phyloP scores from a whole-genome alignment of 1,139 yeast species.

The Nakaseomyces kungkrabaensis region DNA sequence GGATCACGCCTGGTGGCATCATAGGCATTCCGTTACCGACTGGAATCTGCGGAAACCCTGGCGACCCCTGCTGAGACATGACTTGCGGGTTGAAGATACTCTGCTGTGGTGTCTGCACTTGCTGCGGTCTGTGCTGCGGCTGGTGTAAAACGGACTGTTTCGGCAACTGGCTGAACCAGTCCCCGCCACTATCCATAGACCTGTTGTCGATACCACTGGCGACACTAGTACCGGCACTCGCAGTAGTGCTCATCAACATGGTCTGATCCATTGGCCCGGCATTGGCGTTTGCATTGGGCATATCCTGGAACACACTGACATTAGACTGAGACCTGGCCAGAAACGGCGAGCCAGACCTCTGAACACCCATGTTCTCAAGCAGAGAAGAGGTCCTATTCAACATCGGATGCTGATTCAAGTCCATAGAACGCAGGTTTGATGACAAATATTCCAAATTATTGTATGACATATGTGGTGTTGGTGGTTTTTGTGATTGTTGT shows the following conservation, averaged over 20 bases:
- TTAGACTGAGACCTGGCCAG: conserved; percentile 1
- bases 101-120: background rate
- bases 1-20: conserved; percentile 8
- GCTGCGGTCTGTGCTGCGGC: background rate
- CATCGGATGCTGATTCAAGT: background rate
- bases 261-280: background rate
- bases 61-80: background rate
- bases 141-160: conserved; percentile 1
- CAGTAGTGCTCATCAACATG: background rate
- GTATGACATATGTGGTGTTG: background rate
- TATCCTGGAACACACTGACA: conserved; percentile 4
- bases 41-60: background rate
- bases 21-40: conserved; percentile 5
- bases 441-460: background rate
- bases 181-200: background rate
- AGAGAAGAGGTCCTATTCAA: conserved; percentile 4
- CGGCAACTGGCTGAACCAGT: conserved; percentile 1
- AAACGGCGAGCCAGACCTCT: conserved; percentile 4
- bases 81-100: background rate
- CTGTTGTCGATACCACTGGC: background rate
- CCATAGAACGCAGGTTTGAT: conserved; percentile 1
- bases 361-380: conserved; percentile 4
- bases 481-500: background rate
- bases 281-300: background rate
- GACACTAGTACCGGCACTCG: background rate